Conservation (phyloP, 2,329 filamentous ascomycete genomes). For the Talaromyces funiculosus region DNA sequence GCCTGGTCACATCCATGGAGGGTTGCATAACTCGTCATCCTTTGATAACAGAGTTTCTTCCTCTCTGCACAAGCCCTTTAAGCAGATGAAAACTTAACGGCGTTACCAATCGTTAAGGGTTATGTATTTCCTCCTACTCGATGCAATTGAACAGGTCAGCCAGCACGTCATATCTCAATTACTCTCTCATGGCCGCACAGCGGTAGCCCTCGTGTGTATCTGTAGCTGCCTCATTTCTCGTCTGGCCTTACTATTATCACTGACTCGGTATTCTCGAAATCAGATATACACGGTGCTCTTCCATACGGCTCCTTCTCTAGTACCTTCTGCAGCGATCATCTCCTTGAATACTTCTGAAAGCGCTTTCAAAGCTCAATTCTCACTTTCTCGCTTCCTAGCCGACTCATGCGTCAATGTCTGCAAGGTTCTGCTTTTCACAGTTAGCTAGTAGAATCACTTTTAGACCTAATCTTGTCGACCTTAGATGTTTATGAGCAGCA, state of each 20-base stretch:
- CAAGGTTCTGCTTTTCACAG: constrained; percentile 30
- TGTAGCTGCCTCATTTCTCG: neutral
- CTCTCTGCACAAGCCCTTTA: neutral
- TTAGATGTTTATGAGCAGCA: too few species aligned
- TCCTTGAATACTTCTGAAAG: constrained; percentile 40
- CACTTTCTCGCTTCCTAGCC: constrained; percentile 26
- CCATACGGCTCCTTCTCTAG: constrained; percentile 16
- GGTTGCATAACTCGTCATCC: neutral
- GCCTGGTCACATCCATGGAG: neutral
- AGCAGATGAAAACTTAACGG: neutral
- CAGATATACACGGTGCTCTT: constrained; percentile 29
- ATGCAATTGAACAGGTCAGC: constrained; percentile 1
- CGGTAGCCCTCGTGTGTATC: constrained; percentile 2
- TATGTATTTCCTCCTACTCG: constrained; percentile 8
- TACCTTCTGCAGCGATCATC: constrained; percentile 31
- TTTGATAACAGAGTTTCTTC: neutral
- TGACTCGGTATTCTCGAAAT: constrained; percentile 33
- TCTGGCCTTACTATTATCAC: constrained; percentile 1
- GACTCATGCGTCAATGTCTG: constrained; percentile 35
- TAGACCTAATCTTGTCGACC: too few species aligned
- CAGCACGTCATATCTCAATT: constrained; percentile 7
- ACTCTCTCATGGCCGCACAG: constrained; percentile 2
- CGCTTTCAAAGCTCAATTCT: constrained; percentile 36
- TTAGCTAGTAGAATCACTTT: too few species aligned
- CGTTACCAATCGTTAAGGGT: neutral